phyloP scores from a whole-genome alignment of 1,284 basidiomycete genomes.

The Naganishia sp. region DNA sequence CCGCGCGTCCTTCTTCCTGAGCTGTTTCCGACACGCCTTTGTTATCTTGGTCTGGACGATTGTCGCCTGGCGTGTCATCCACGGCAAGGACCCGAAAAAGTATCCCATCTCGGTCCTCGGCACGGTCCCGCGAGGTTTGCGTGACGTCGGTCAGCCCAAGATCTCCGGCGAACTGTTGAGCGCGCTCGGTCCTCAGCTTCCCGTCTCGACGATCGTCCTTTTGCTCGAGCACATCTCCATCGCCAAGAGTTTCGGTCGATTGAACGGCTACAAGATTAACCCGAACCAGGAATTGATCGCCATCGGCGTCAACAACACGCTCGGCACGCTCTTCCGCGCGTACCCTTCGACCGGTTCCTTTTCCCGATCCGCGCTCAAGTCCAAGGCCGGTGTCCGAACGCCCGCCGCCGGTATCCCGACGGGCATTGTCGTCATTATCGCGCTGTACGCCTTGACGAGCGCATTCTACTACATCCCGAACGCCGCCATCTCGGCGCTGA shows the following conservation, averaged over 20 bases:
- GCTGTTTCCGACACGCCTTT: slow-evolving; percentile 81
- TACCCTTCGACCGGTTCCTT: slow-evolving; percentile 98
- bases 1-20: slow-evolving; percentile 85
- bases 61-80: slow-evolving; percentile 69
- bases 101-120: slow-evolving; percentile 85
- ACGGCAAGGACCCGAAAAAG: slow-evolving; percentile 61
- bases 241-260: slow-evolving; percentile 88
- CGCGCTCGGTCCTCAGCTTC: slow-evolving; percentile 75
- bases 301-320: slow-evolving; percentile 75
- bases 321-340: slow-evolving; percentile 82
- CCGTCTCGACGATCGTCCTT: slow-evolving; percentile 91
- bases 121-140: slow-evolving; percentile 78
- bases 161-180: slow-evolving; percentile 67
- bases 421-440: slow-evolving; percentile 85
- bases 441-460: slow-evolving; percentile 86
- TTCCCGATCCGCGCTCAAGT: slow-evolving; percentile 93
- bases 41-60: slow-evolving; percentile 82
- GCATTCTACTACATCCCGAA: slow-evolving; percentile 71
- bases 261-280: slow-evolving; percentile 97
- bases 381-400: slow-evolving; percentile 93
- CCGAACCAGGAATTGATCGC: slow-evolving; percentile 97
- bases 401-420: slow-evolving; percentile 87
- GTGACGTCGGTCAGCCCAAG: slow-evolving; percentile 71
- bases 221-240: slow-evolving; percentile 97
- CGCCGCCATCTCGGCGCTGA: slow-evolving; percentile 78